Percentiles rank a stretch among this genome's conserved stretches.
phyloP scores from a whole-genome alignment of 176 grass and related monocot genomes.

The Secale cereale region DNA sequence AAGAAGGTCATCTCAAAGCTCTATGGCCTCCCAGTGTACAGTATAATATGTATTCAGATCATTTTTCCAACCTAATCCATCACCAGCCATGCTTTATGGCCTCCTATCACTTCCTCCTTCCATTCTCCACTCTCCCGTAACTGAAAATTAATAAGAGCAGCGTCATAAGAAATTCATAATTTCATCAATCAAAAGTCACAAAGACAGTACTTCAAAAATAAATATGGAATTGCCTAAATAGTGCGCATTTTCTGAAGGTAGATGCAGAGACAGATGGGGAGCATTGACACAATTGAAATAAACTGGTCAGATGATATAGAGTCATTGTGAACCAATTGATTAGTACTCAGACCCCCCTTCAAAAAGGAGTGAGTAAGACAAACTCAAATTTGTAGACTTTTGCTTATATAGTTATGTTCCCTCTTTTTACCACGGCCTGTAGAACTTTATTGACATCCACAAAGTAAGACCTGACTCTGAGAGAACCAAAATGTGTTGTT shows the following conservation, averaged over 20 bases:
- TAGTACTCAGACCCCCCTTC: too few species aligned
- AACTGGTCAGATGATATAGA: not conserved
- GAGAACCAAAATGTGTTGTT: not conserved
- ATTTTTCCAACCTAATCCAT: too few species aligned
- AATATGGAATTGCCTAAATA: conserved; percentile 66
- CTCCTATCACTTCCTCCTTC: too few species aligned
- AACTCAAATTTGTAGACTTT: conserved; percentile 30
- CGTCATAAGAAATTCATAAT: too few species aligned
- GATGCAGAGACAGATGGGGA: not conserved
- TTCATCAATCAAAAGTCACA: too few species aligned
- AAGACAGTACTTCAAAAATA: not conserved
- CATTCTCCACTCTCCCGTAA: too few species aligned
- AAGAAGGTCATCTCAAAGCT: too few species aligned
- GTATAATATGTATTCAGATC: too few species aligned
- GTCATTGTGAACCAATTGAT: too few species aligned
- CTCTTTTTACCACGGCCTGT: conserved; percentile 72
- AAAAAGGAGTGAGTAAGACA: not conserved
- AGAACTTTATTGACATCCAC: conserved; percentile 91
- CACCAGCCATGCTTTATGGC: too few species aligned
- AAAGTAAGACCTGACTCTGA: conserved; percentile 68
- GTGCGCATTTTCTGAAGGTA: conserved; percentile 91
- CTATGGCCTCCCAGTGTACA: too few species aligned
- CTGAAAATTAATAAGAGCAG: too few species aligned
- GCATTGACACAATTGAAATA: not conserved
- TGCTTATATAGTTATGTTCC: conserved; percentile 82